Base-by-base conservation (phyloP, 1,139 yeast species). In the Yamadazyma dendronema region DNA sequence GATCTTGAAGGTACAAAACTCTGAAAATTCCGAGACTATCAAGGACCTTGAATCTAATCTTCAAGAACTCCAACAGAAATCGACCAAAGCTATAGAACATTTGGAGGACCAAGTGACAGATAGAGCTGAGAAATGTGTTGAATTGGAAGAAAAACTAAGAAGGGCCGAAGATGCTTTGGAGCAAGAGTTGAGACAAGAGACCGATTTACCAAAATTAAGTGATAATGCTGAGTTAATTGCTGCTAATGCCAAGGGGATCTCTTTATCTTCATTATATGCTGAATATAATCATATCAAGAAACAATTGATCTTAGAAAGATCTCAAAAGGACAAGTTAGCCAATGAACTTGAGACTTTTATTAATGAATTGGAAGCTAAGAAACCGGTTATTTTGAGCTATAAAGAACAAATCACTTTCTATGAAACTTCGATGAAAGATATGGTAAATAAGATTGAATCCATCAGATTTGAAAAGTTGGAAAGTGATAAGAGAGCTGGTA, bases 321-420 rank as follows among this genome's bases (percentile, higher is more conserved):
- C 81, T 23, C 83, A 85, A 41, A 89, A 86, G 51, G 81, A 79
- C 40, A 74, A 77, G 40, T 68, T 90, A 39, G 84, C 90, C 41
- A 59, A 67, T 26, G 92, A 88, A 58, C 67, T 90, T 44, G 83
- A 84, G 48, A 66, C 74, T 0, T 82, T 90, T 49, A 77, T 89
- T 25, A 69, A 67, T 23, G 97, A 90, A 55, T 67, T 92, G 47
- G 95, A 89, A 54, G 72, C 78, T 17, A 83, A 85, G 50, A 83
- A 88, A 38, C 97, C 97, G 0, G 68, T 83, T 1, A 73, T 90
- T 35, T 75, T 84, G 4, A 61, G 84, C 79, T 44, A 86, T 79
- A 56, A 81, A 71, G 59, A 74, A 66, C 53, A 80, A 71, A 49
- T 64, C 65, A 50, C 72, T 72, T 49, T 71, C 64, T 43, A 70